These are phyloP conservation scores for Cytospora paraplurivora DNA, from an alignment of 2,329 filamentous ascomycete genomes.

Conservation along the genomic window DNA sequence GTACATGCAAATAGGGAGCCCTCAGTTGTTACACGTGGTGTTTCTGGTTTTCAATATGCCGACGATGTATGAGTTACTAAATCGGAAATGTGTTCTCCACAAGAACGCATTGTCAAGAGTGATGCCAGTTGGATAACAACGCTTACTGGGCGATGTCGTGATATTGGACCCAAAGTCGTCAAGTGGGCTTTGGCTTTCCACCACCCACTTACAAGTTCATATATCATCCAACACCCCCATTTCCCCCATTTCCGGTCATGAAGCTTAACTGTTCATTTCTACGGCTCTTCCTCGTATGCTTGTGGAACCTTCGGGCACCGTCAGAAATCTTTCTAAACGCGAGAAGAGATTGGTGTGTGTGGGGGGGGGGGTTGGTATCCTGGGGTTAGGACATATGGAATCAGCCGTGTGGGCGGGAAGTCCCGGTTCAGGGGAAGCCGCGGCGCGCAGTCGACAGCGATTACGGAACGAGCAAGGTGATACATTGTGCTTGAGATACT, in stretches of 20 bases:
- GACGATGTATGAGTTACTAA: too few relatives aligned
- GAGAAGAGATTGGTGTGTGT: neutral
- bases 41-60: too few relatives aligned
- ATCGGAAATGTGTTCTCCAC: too few relatives aligned
- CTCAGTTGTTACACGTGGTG: too few relatives aligned
- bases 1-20: too few relatives aligned
- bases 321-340: neutral
- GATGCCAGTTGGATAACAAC: neutral
- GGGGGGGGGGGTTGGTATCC: neutral
- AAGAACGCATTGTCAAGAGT: too few relatives aligned
- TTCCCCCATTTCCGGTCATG: neutral
- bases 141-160: neutral
- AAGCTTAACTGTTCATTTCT: neutral
- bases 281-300: neutral
- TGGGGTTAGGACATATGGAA: neutral
- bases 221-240: neutral
- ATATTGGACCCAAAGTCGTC: neutral
- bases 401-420: neutral
- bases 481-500: neutral
- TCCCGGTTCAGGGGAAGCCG: neutral
- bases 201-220: neutral
- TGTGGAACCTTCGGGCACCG: too few relatives aligned
- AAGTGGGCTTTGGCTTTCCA: neutral
- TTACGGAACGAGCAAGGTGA: neutral
- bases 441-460: neutral